Percentiles rank a stretch among this genome's conserved stretches.
phyloP scores from a whole-genome alignment of 495 filamentous ascomycete genomes.

The Penicillium ucsense region DNA sequence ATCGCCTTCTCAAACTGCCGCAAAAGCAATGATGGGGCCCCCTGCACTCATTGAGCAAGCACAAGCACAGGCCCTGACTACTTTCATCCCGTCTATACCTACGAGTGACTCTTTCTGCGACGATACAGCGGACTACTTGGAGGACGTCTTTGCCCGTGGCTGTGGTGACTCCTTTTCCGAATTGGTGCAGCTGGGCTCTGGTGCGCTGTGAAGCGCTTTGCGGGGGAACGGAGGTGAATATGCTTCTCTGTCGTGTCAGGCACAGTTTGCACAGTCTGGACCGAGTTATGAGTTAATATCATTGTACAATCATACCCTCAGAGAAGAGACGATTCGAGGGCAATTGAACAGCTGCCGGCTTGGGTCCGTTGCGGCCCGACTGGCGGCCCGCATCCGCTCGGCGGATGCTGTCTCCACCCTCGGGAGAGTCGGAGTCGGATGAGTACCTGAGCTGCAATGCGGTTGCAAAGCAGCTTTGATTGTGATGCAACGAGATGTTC shows the following conservation, averaged over 20 bases:
- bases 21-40: neutral
- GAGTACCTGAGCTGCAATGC: too few relatives aligned
- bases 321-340: too few relatives aligned
- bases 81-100: conserved; percentile 4
- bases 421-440: too few relatives aligned
- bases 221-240: too few relatives aligned
- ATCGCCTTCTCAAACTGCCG: neutral
- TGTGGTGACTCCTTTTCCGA: conserved; percentile 21
- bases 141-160: conserved; percentile 24
- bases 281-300: too few relatives aligned
- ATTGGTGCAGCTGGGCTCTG: conserved; percentile 14
- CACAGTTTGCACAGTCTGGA: too few relatives aligned
- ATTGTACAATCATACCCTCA: too few relatives aligned
- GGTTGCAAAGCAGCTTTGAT: too few relatives aligned
- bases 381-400: conserved; percentile 14
- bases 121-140: conserved; percentile 29
- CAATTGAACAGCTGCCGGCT: too few relatives aligned
- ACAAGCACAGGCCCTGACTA: neutral
- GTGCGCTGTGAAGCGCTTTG: neutral
- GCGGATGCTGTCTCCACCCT: conserved; percentile 10
- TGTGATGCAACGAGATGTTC: neutral
- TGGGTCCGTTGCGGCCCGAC: conserved; percentile 20
- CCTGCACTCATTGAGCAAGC: neutral
- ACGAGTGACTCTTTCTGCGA: conserved; percentile 30
- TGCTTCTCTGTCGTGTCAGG: too few relatives aligned